These are phyloP conservation scores for Davidsoniella eucalypti DNA, from an alignment of 2,329 filamentous ascomycete species.

Conservation along the genomic window DNA sequence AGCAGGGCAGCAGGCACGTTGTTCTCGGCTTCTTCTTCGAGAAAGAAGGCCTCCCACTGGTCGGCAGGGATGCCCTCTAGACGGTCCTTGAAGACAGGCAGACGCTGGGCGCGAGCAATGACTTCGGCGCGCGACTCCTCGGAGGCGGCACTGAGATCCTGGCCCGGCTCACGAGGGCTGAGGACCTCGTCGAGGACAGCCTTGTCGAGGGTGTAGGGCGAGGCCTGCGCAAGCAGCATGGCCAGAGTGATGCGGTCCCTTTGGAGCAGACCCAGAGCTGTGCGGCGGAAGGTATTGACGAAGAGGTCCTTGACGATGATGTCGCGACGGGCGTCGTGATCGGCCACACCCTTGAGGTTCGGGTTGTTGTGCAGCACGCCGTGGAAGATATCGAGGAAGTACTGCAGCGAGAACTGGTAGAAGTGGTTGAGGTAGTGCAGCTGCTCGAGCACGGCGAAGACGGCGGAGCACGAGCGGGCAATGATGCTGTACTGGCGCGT, in stretches of 20 bases:
- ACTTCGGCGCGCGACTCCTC: constrained; percentile 40
- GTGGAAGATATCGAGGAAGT: constrained; percentile 96
- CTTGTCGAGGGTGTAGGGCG: constrained; percentile 94
- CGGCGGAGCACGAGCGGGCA: constrained; percentile 86
- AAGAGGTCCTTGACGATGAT: constrained; percentile 87
- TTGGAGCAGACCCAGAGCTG: constrained; percentile 81
- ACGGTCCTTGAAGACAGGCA: constrained; percentile 57
- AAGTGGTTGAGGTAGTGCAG: constrained; percentile 98
- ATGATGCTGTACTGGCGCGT: constrained; percentile 89
- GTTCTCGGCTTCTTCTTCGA: constrained; percentile 74
- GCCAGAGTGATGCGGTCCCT: constrained; percentile 89
- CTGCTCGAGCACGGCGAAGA: constrained; percentile 93
- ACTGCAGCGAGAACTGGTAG: constrained; percentile 97
- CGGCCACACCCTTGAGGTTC: constrained; percentile 50
- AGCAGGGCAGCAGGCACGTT: constrained; percentile 60
- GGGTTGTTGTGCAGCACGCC: constrained; percentile 71
- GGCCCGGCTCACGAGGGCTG: constrained; percentile 57
- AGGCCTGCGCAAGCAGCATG: constrained; percentile 85
- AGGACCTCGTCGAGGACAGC: constrained; percentile 71
- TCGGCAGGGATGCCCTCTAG: constrained; percentile 44
- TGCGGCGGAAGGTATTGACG: constrained; percentile 78
- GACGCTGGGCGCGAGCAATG: constrained; percentile 49
- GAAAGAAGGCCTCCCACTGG: constrained; percentile 69
- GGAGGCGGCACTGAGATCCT: constrained; percentile 46
- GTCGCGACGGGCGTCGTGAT: constrained; percentile 67